These are phyloP conservation scores for Collybiopsis confluens DNA, from an alignment of 768 basidiomycete genomes.

Conservation along the genomic window DNA sequence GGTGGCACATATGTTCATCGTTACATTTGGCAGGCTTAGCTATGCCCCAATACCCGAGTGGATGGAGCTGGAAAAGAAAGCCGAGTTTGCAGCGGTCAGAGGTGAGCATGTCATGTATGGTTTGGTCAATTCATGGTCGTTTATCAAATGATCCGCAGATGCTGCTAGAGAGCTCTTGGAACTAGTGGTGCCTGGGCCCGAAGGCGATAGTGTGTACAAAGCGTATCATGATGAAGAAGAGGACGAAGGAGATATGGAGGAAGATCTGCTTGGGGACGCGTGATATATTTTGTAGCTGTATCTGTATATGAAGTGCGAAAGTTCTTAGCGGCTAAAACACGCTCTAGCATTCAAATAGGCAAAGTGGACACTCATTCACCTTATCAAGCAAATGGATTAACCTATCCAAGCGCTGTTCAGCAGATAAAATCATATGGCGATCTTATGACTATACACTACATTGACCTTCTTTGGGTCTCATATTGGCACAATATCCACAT, in stretches of 20 bases:
- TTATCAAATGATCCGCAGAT: constrained; percentile 31
- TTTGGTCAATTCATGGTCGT: constrained; percentile 4
- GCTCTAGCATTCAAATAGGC: too few relatives aligned
- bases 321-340: constrained; percentile 9
- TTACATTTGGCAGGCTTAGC: constrained; percentile 72
- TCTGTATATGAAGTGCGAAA: too few relatives aligned
- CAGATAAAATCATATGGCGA: too few relatives aligned
- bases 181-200: constrained; percentile 67
- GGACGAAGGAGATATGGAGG: constrained; percentile 62
- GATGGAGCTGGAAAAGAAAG: constrained; percentile 36
- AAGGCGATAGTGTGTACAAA: constrained; percentile 61
- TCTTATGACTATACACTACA: too few relatives aligned
- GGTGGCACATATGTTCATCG: constrained; percentile 64
- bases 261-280: constrained; percentile 30
- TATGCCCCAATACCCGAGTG: constrained; percentile 66
- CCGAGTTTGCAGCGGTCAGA: constrained; percentile 39
- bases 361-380: too few relatives aligned
- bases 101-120: constrained; percentile 32
- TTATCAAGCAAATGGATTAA: too few relatives aligned
- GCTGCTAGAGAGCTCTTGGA: constrained; percentile 59
- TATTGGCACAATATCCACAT: too few relatives aligned
- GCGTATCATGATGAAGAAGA: constrained; percentile 48
- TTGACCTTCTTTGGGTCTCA: too few relatives aligned
- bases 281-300: background rate
- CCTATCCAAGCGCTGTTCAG: too few relatives aligned